Evolutionary conservation across 106 monocot genomes (phyloP).

Genomic region (Posidonia australis): DNA sequence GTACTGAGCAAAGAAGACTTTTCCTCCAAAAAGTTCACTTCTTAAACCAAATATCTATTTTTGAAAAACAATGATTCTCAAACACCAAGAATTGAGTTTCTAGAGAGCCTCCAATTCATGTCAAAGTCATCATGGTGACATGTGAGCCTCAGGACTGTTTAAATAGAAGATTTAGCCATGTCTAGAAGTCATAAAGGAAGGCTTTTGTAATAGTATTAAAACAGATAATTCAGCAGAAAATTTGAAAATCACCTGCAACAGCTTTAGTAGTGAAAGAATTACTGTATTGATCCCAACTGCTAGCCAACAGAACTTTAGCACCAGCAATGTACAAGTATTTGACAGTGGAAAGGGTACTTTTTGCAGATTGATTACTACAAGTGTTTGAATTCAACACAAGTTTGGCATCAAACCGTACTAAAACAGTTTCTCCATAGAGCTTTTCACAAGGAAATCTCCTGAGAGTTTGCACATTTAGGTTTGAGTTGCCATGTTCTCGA

Average conservation of each 20-base stretch:
- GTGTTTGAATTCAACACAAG: constrained; percentile 22
- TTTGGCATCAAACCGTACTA: constrained; percentile 60
- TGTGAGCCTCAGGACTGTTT: too few relatives aligned
- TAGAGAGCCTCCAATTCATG: too few relatives aligned
- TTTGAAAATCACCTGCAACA: constrained; percentile 41
- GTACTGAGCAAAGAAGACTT: too few relatives aligned
- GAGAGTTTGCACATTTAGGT: constrained; percentile 66
- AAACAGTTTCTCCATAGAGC: constrained; percentile 51
- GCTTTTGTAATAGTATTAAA: too few relatives aligned
- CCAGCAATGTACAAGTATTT: constrained; percentile 62
- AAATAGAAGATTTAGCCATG: too few relatives aligned
- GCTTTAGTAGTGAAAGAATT: constrained; percentile 26
- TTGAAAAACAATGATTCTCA: too few relatives aligned
- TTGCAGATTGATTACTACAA: constrained; percentile 11
- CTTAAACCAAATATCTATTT: too few relatives aligned
- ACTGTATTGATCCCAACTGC: constrained; percentile 40
- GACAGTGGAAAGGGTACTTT: constrained; percentile 53
- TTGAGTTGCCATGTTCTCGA: constrained; percentile 11
- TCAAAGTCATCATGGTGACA: too few relatives aligned
- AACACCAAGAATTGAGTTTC: too few relatives aligned
- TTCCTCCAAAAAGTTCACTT: too few relatives aligned
- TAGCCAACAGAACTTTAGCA: constrained; percentile 53
- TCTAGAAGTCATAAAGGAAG: too few relatives aligned
- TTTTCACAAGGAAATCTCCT: constrained; percentile 60
- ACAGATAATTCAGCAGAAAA: background rate